Evolutionary conservation across 2,329 filamentous ascomycete species (phyloP).

Genomic region (Aspergillus sp.): DNA sequence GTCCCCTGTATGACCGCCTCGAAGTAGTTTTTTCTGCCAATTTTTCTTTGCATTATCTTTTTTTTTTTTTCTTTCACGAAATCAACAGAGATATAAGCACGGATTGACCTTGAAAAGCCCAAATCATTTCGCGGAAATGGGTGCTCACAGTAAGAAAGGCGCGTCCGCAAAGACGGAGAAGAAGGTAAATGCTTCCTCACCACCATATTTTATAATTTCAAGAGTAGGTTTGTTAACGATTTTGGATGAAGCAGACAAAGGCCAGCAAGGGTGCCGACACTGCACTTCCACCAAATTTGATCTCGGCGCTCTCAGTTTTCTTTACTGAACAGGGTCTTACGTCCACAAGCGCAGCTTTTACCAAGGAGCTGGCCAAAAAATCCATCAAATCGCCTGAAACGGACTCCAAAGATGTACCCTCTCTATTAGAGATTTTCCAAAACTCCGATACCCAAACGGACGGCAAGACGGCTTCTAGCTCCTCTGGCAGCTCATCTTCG

Average conservation of each 20-base stretch:
- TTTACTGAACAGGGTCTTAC: constrained; percentile 66
- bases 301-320: constrained; percentile 67
- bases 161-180: constrained; percentile 26
- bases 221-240: constrained; percentile 8
- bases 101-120: background rate
- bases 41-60: constrained; percentile 22
- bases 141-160: constrained; percentile 23
- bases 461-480: constrained; percentile 14
- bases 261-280: constrained; percentile 11
- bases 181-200: constrained; percentile 11
- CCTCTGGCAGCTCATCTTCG: constrained; percentile 2
- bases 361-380: constrained; percentile 55
- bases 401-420: constrained; percentile 33
- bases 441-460: constrained; percentile 23
- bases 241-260: constrained; percentile 10
- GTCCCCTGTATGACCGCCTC: constrained; percentile 23
- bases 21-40: constrained; percentile 19
- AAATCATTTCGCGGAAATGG: constrained; percentile 25
- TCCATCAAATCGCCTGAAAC: constrained; percentile 19
- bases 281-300: constrained; percentile 58
- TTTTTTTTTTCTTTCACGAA: constrained; percentile 19
- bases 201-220: background rate
- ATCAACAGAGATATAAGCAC: background rate
- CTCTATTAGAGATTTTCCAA: constrained; percentile 43
- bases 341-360: constrained; percentile 61